These are phyloP conservation scores for Acrasis kona DNA, from an alignment of 78 protist species.

Conservation along the genomic window DNA sequence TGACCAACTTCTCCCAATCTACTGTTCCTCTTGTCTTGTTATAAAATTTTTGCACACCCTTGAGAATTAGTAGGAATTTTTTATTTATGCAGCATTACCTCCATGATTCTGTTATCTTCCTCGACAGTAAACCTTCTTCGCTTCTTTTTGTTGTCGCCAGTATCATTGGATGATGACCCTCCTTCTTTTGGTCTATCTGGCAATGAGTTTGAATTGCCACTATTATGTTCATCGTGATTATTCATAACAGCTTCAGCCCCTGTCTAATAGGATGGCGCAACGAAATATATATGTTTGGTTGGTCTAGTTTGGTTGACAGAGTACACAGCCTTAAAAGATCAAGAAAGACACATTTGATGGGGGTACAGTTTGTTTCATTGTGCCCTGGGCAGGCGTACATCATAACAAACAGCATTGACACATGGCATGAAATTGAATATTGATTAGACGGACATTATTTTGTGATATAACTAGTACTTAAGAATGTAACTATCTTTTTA, in stretches of 20 bases:
- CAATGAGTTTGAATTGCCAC: not conserved
- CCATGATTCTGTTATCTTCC: not conserved
- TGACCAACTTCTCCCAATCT: not conserved
- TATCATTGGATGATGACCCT: not conserved
- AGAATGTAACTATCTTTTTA: too few species aligned
- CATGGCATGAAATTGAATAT: too few species aligned
- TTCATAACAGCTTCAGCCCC: not conserved
- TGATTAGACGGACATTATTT: not conserved
- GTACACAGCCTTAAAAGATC: not conserved
- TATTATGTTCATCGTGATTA: not conserved
- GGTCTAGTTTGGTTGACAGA: not conserved
- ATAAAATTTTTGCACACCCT: not conserved
- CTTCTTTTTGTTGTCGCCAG: not conserved
- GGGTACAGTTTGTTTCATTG: not conserved
- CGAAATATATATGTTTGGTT: too few species aligned
- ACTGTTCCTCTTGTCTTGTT: too few species aligned
- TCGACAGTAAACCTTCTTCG: not conserved
- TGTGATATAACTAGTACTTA: slow-evolving; percentile 1
- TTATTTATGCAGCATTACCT: too few species aligned
- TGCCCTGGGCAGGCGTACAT: too few species aligned
- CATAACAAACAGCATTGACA: too few species aligned
- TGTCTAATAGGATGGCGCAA: too few species aligned
- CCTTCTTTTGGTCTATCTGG: not conserved
- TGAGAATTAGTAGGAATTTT: not conserved
- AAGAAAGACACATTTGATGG: not conserved